Base-by-base conservation (phyloP, 352 stramenopile species). In the Aphanomyces stellatus region DNA sequence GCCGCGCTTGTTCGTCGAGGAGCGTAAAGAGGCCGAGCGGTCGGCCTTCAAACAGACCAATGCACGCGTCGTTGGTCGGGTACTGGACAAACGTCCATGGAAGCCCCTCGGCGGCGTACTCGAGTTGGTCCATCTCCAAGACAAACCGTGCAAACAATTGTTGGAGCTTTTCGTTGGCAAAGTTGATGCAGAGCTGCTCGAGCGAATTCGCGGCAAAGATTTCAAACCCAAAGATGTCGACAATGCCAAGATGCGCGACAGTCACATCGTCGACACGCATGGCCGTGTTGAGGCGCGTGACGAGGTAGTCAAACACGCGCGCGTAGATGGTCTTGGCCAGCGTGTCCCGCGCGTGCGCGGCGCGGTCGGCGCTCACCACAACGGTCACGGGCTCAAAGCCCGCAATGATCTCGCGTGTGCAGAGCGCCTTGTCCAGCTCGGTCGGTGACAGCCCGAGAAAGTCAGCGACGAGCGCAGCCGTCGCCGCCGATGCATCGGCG, bases 241-340 rank as follows among this genome's bases (percentile, higher is more conserved):
- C 78, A 59, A 98, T 91, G 8, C 91, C 91, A 19, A 98, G 22
- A 15, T 53, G 46, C 17, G 25, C 19, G 1, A 19, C 46, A 28
- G 46, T 10, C 17, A 28, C 46, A 28, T 10, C 8, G 13, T 8
- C 2, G 77, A 13, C 69, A 65, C 13, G 8, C 49, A 83, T 80
- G 19, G 70, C 69, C 10, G 65, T 72, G 59, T 94, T 94, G 70
- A 94, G 90, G 28, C 73, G 82, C 35, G 86, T 76, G 37, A 99
- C 95, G 17, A 99, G 76, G 95, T 95, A 99, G 63, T 98, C 78
- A 70, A 99, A 99, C 11, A 98, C 69, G 65, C 93, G 96, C 2
- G 88, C 95, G 74, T 99, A 99, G 42, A 98, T 90, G 41, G 96
- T 81, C 78, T 98, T 99, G 0, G 95, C 89, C 25, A 99, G 81